Evolutionary conservation across 441 rosid genomes (phyloP).

Genomic region (Mallotus repandus): DNA sequence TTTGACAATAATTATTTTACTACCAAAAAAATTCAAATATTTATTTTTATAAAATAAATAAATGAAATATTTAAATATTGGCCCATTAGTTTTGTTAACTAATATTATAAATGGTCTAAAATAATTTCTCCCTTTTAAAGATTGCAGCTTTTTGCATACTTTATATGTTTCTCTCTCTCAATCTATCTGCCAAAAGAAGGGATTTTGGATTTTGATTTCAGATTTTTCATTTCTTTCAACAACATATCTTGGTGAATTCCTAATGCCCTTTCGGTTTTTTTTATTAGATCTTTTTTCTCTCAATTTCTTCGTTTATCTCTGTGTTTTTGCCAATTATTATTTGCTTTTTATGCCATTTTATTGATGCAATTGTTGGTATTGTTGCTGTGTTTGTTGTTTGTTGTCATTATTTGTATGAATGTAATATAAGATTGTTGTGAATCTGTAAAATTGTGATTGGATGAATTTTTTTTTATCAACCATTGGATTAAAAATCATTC

Average conservation of each 20-base stretch:
- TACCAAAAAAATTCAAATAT: neutral
- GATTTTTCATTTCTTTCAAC: conserved; percentile 12
- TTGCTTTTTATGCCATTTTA: neutral
- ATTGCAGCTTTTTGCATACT: neutral
- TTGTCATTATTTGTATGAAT: too few species aligned
- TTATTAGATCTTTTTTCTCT: neutral
- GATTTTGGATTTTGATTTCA: neutral
- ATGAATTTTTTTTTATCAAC: neutral
- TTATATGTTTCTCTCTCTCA: neutral
- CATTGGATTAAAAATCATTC: neutral
- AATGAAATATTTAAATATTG: neutral
- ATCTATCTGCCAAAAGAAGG: neutral
- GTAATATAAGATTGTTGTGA: neutral
- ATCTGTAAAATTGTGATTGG: neutral
- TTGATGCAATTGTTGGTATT: neutral
- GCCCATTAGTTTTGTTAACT: neutral
- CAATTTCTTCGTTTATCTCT: neutral
- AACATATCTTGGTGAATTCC: conserved; percentile 8
- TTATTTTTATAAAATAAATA: neutral
- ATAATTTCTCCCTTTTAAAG: neutral
- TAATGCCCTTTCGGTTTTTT: neutral
- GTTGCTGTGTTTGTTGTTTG: neutral
- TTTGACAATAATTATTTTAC: too few species aligned
- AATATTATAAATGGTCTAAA: neutral
- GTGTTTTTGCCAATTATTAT: neutral